Percentiles rank a stretch among this genome's conserved stretches.
Conservation (phyloP, 805 yeast genomes). For the Schizosaccharomyces lindneri region DNA sequence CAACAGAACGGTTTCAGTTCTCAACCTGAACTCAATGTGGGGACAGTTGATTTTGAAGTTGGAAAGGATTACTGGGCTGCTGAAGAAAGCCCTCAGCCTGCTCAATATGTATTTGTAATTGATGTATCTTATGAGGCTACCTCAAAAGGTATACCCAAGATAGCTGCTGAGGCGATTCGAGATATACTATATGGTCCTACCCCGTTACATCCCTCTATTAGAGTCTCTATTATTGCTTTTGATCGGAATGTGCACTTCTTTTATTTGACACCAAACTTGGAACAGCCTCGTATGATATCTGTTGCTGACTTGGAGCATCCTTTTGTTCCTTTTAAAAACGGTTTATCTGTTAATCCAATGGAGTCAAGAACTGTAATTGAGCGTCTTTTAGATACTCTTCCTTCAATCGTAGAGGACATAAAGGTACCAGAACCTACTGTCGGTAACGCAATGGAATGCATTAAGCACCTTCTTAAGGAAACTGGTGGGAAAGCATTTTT, state of each 20-base stretch:
- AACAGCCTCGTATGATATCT: constrained; percentile 32
- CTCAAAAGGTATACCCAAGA: constrained; percentile 32
- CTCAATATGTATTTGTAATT: constrained; percentile 48
- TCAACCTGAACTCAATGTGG: constrained; percentile 55
- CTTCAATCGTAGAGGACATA: constrained; percentile 19
- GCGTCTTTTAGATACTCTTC: constrained; percentile 38
- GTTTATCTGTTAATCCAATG: constrained; percentile 56
- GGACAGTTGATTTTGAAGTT: constrained; percentile 66
- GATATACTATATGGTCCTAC: constrained; percentile 23
- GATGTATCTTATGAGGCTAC: constrained; percentile 41
- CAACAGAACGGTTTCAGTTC: constrained; percentile 22
- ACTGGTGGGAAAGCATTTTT: constrained; percentile 62
- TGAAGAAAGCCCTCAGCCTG: constrained; percentile 18
- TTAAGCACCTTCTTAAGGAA: constrained; percentile 29
- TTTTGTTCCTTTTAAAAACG: constrained; percentile 55
- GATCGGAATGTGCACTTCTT: constrained; percentile 52
- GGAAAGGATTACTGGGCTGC: constrained; percentile 42
- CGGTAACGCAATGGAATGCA: constrained; percentile 51
- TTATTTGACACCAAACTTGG: constrained; percentile 31
- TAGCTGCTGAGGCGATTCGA: constrained; percentile 48
- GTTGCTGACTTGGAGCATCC: constrained; percentile 53
- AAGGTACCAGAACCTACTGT: constrained; percentile 37
- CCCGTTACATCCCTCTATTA: constrained; percentile 19
- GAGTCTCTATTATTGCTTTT: constrained; percentile 49
- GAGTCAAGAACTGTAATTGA: constrained; percentile 42